phyloP scores from a whole-genome alignment of 257 asterid species.

The Capsicum rhomboideum region DNA sequence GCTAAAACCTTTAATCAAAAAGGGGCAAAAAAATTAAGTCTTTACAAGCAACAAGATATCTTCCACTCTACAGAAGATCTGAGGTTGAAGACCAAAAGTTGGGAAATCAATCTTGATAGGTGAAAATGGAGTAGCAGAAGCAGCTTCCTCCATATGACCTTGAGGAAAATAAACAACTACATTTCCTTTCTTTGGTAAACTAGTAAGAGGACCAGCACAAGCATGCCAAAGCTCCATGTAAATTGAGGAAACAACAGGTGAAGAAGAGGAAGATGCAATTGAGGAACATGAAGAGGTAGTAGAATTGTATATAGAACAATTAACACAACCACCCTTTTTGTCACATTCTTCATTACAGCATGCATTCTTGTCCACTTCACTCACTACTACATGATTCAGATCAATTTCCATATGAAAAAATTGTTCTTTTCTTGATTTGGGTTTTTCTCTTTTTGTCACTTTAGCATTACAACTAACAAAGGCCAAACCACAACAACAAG shows the following conservation, averaged over 20 bases:
- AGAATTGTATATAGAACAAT: conserved; percentile 36
- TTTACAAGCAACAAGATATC: conserved; percentile 87
- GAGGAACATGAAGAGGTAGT: conserved; percentile 66
- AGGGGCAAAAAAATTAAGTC: not conserved
- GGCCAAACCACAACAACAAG: not conserved
- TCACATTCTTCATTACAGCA: conserved; percentile 64
- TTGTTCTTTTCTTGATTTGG: not conserved
- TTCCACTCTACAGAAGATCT: conserved; percentile 79
- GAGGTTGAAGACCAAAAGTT: conserved; percentile 70
- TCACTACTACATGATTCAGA: conserved; percentile 58
- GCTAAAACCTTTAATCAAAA: not conserved
- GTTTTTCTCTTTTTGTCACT: not conserved
- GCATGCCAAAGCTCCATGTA: conserved; percentile 94
- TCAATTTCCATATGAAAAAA: conserved; percentile 67
- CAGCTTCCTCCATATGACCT: conserved; percentile 87
- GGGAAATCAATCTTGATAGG: conserved; percentile 72
- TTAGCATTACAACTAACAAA: not conserved
- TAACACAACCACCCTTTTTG: conserved; percentile 34
- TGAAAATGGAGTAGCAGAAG: conserved; percentile 56
- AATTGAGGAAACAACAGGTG: conserved; percentile 34
- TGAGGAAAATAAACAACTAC: conserved; percentile 93
- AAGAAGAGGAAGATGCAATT: conserved; percentile 41
- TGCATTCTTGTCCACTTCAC: conserved; percentile 58
- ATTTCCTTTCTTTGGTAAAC: conserved; percentile 79
- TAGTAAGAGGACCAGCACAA: conserved; percentile 93